Conservation (phyloP, 2,329 filamentous ascomycete species). For the Penicillium sp. region DNA sequence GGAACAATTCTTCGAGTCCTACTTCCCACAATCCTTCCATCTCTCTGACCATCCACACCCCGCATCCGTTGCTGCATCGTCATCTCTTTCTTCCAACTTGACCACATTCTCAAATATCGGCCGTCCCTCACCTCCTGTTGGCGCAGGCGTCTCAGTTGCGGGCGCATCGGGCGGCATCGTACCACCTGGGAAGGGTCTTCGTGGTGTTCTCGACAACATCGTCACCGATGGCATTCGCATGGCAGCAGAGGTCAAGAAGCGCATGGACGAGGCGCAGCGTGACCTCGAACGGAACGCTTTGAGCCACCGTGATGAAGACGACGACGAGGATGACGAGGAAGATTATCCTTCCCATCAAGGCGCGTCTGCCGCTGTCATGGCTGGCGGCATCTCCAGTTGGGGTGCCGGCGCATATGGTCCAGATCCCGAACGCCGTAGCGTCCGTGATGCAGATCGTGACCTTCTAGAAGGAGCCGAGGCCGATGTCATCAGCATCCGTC, state of each 20-base stretch:
- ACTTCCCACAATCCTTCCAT: conserved; percentile 88
- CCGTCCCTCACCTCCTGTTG: conserved; percentile 36
- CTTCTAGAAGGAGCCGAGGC: conserved; percentile 69
- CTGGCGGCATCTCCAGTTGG: conserved; percentile 34
- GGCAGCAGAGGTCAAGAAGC: conserved; percentile 79
- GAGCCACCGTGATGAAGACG: conserved; percentile 61
- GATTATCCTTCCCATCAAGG: conserved; percentile 40
- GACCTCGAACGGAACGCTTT: conserved; percentile 79
- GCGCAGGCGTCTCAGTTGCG: conserved; percentile 38
- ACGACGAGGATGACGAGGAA: conserved; percentile 64
- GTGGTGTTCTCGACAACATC: conserved; percentile 93
- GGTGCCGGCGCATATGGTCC: conserved; percentile 43
- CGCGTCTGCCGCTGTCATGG: conserved; percentile 22
- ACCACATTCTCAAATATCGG: conserved; percentile 78
- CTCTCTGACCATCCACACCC: conserved; percentile 61
- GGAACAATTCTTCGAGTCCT: conserved; percentile 95
- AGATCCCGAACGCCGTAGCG: conserved; percentile 58
- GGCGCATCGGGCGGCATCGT: conserved; percentile 55
- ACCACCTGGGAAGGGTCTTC: conserved; percentile 65
- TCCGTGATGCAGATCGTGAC: conserved; percentile 63
- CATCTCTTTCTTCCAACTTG: conserved; percentile 60
- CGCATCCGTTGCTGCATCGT: conserved; percentile 39
- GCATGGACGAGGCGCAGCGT: conserved; percentile 92
- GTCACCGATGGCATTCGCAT: conserved; percentile 96
- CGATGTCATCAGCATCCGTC: conserved; percentile 54